Evolutionary conservation across 2,329 filamentous ascomycete genomes (phyloP), one percentile per base, ranked within the genome.

Genomic region (Pyrenophora graminea): DNA sequence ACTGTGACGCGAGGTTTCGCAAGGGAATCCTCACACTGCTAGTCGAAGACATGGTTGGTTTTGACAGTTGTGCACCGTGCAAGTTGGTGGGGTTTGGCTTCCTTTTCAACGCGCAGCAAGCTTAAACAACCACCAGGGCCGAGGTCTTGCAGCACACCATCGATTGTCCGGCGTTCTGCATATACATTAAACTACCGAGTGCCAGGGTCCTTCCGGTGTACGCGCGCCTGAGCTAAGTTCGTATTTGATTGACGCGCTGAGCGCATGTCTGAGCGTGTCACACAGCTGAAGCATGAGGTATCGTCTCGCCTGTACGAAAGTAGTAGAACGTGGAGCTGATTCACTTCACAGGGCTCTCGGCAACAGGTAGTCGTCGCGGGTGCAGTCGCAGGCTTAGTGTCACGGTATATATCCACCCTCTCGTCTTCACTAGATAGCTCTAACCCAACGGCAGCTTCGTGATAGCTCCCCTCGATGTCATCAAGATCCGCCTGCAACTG

Each of bases 401-500:
- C 94, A 47, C 88, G 92, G 88, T 91, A 80, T 48, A 71, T 48
- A 21, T n/a, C n/a, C 10, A 31, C 12, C 7, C 17, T 18, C 36
- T 39, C n/a, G 8, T 40, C 17, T 15, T 21, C 38, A 34, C 17
- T 8, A 15, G 23, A 27, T n/a, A 15, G 31, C 30, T 42, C 41
- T 57, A 27, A 61, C 38, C 12, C 43, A 15, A 43, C 43, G 34
- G 52, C 63, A 91, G 90, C 71, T 97, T 99, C 79, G 85, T 94
- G 69, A 88, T 97, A 70, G 91, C 94, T 15, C 94, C 94, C 45
- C 88, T 99, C 61, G 94, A 99, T 74, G 94, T 99, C 57, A 86
- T 97, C 77, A 97, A 99, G 80, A 99, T 99, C 76, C 90, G 94
- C 39, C 86, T 97, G 39, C 94, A 99, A 73, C 85, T 99, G 15